Percentiles rank a stretch among this genome's conserved stretches.
Conservation (phyloP, 257 asterid genomes). For the Nyctanthes arbortristis region DNA sequence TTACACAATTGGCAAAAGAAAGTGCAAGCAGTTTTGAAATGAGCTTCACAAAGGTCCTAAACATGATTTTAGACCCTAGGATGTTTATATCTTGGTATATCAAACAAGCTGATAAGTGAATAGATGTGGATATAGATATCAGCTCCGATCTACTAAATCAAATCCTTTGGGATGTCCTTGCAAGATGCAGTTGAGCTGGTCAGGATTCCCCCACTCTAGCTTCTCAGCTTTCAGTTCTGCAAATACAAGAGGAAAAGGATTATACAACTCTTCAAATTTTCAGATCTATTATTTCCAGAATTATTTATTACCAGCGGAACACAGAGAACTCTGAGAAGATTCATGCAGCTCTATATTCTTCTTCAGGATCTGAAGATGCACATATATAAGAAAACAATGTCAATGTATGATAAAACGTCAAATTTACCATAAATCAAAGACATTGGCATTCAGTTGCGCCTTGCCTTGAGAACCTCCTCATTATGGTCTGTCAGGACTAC, state of each 20-base stretch:
- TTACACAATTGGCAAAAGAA: slow-evolving; percentile 7
- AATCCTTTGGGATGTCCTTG: slow-evolving; percentile 66
- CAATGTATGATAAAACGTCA: slow-evolving; percentile 20
- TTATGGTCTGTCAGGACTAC: slow-evolving; percentile 89
- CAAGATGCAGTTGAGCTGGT: slow-evolving; percentile 64
- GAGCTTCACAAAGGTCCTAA: neutral
- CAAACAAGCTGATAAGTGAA: slow-evolving; percentile 19
- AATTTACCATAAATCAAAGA: slow-evolving; percentile 20
- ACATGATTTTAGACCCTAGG: neutral
- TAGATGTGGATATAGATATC: slow-evolving; percentile 85
- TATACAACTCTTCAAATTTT: slow-evolving; percentile 15
- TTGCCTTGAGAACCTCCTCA: slow-evolving; percentile 94
- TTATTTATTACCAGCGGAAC: slow-evolving; percentile 51
- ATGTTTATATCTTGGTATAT: no score
- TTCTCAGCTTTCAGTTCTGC: slow-evolving; percentile 64
- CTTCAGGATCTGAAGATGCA: slow-evolving; percentile 59
- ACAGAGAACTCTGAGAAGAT: slow-evolving; percentile 35
- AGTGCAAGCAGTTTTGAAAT: neutral
- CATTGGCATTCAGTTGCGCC: slow-evolving; percentile 33
- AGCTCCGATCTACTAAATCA: slow-evolving; percentile 91
- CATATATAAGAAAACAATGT: slow-evolving; percentile 13
- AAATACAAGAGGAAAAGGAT: slow-evolving; percentile 23
- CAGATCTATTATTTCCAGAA: slow-evolving; percentile 1
- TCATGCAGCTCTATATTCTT: slow-evolving; percentile 66
- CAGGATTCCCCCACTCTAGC: slow-evolving; percentile 88